A percentile compares a stretch with the other conserved stretches of the same genome.
These are phyloP conservation scores for Eutrema japonicum DNA, from an alignment of 345 rosid species.

Conservation along the genomic window DNA sequence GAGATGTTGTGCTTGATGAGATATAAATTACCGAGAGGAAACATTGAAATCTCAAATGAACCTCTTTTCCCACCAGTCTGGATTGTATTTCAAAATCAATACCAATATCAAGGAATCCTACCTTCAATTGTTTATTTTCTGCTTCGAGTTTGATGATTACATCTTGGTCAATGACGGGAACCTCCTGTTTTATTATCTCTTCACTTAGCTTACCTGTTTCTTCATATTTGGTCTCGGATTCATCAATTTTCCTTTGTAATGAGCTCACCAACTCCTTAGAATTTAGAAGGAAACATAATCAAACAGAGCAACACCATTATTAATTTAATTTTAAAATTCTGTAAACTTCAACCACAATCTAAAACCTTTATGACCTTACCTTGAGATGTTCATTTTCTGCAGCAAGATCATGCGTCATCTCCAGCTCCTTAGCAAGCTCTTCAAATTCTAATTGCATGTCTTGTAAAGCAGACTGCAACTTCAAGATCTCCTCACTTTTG, in stretches of 20 bases:
- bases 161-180: constrained; percentile 61
- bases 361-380: constrained; percentile 50
- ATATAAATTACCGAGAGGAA: constrained; percentile 11
- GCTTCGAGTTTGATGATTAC: constrained; percentile 60
- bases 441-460: constrained; percentile 63
- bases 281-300: constrained; percentile 14
- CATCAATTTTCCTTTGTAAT: constrained; percentile 70
- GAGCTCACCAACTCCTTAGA: constrained; percentile 66
- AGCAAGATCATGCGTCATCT: constrained; percentile 62
- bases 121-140: constrained; percentile 91
- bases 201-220: constrained; percentile 58
- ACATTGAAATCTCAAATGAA: constrained; percentile 1
- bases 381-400: constrained; percentile 87
- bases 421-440: constrained; percentile 68
- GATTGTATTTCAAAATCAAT: constrained; percentile 15
- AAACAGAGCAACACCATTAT: constrained; percentile 12
- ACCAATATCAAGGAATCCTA: constrained; percentile 31
- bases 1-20: constrained; percentile 25
- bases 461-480: constrained; percentile 53
- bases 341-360: constrained; percentile 18
- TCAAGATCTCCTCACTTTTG: constrained; percentile 54
- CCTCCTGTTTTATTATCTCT: constrained; percentile 54
- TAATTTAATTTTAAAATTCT: background rate
- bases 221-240: constrained; percentile 70
- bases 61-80: constrained; percentile 8